Evolutionary conservation across 2,329 filamentous ascomycete species (phyloP).

Genomic region (Botryotinia narcissicola): DNA sequence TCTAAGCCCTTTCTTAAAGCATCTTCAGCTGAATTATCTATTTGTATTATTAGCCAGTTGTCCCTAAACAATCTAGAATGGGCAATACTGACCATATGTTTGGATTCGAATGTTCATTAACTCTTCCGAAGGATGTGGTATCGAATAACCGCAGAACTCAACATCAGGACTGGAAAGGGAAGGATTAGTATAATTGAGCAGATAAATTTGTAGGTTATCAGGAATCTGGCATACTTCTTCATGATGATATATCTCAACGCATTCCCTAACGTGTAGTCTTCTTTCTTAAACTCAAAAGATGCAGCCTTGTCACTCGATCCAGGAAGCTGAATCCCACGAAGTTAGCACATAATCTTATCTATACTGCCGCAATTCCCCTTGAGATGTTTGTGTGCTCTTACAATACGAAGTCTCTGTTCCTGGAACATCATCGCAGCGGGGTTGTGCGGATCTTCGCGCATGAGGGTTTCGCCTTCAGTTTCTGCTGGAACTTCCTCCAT

Average conservation of each 20-base stretch:
- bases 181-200: slow-evolving; percentile 21
- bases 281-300: slow-evolving; percentile 89
- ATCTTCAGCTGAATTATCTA: slow-evolving; percentile 77
- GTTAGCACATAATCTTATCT: neutral
- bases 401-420: slow-evolving; percentile 35
- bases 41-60: slow-evolving; percentile 24
- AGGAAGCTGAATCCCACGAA: slow-evolving; percentile 7
- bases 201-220: neutral
- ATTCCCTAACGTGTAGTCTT: slow-evolving; percentile 95
- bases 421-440: slow-evolving; percentile 24
- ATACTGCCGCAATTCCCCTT: neutral
- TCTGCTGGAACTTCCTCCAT: slow-evolving; percentile 32
- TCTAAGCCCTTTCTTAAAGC: slow-evolving; percentile 86
- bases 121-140: slow-evolving; percentile 90
- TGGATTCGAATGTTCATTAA: slow-evolving; percentile 98
- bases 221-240: slow-evolving; percentile 74
- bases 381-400: slow-evolving; percentile 23
- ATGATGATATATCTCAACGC: slow-evolving; percentile 93
- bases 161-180: slow-evolving; percentile 70
- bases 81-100: slow-evolving; percentile 72
- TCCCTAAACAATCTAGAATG: neutral
- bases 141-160: slow-evolving; percentile 97
- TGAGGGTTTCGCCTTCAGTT: slow-evolving; percentile 14
- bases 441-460: slow-evolving; percentile 24
- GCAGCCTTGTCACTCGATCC: slow-evolving; percentile 66